phyloP scores from a whole-genome alignment of 1,284 basidiomycete species.

The Apiotrichum laibachii region DNA sequence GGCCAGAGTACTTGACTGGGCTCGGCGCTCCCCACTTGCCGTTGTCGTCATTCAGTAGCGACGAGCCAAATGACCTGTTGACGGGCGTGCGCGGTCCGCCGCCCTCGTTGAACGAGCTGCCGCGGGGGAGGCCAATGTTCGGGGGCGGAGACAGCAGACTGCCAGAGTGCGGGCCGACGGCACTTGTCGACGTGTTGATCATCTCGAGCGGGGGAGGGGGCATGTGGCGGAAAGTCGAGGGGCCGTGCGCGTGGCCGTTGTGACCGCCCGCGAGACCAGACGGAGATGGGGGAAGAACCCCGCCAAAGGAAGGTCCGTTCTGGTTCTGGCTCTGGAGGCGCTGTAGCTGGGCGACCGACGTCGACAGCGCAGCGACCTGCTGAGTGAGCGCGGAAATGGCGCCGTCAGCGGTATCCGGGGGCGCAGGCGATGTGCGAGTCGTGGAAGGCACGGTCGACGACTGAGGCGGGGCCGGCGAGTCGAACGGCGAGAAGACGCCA shows the following conservation, averaged over 20 bases:
- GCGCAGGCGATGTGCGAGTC: conserved; percentile 8
- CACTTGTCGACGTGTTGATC: conserved; percentile 5
- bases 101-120: conserved; percentile 7
- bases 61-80: conserved; percentile 20
- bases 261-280: conserved; percentile 1
- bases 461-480: conserved; percentile 15
- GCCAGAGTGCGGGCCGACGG: conserved; percentile 4
- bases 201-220: conserved; percentile 16
- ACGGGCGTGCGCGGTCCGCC: conserved; percentile 13
- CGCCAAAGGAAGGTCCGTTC: conserved; percentile 1
- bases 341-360: conserved; percentile 75
- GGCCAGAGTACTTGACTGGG: conserved; percentile 8
- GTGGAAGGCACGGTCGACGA: conserved; percentile 2
- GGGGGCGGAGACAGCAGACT: conserved; percentile 5
- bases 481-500: conserved; percentile 20
- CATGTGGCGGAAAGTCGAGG: conserved; percentile 6
- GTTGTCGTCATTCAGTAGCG: conserved; percentile 17
- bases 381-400: conserved; percentile 67
- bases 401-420: conserved; percentile 3
- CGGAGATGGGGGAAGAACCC: conserved; percentile 4
- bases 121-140: conserved; percentile 4
- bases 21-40: conserved; percentile 20
- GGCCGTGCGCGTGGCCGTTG: conserved; percentile 11
- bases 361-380: conserved; percentile 73
- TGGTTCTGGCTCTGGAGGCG: conserved; percentile 30